Base-by-base conservation (phyloP, 345 rosid species). In the Dimocarpus longan region DNA sequence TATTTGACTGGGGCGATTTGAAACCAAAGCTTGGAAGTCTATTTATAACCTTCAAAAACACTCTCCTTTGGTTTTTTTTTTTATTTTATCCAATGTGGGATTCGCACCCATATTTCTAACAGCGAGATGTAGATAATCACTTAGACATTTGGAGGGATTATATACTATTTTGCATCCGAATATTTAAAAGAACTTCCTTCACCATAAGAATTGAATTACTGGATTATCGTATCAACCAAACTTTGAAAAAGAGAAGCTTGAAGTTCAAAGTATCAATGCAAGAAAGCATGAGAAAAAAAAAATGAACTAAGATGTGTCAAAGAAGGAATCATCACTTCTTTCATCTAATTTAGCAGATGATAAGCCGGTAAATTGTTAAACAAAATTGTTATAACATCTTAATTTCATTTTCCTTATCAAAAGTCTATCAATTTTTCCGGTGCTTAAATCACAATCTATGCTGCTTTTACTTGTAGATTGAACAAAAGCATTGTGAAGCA, bases 191-290 rank as follows among this genome's bases (percentile, higher is more conserved):
- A 1, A 26, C 28, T 26, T 26, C 28, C 28, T 26, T 26, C 28
- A 26, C 28, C 28, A 26, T 92, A 92, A 81, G 88, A 91, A 67
- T 78, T 91, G 80, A 89, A 88, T 79, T 70, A 86, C 65, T 79
- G 67, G 76, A 78, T 92, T 79, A 79, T 92, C 70, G 86, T 92
- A 77, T 91, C 97, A 12, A 92, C 97, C 28, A 91, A 87, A 81
- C 89, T 76, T 79, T 94, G 37, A 94, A 3, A 87, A 87, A 78
- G 85, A 71, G 77, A 79, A 80, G 66, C 81, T 69, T 64, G 86
- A 86, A 68, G 78, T 84, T 50, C 57, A 76, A 40, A 81, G 82
- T 63, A 81, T 72, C 71, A 80, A 73, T 77, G 68, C 18, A 71
- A 84, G 85, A 52, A 75, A 62, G 40, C 80, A 71, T 64, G 80